Base-by-base conservation (phyloP, 2,329 filamentous ascomycete genomes). In the Dactylellina drechsleri region DNA sequence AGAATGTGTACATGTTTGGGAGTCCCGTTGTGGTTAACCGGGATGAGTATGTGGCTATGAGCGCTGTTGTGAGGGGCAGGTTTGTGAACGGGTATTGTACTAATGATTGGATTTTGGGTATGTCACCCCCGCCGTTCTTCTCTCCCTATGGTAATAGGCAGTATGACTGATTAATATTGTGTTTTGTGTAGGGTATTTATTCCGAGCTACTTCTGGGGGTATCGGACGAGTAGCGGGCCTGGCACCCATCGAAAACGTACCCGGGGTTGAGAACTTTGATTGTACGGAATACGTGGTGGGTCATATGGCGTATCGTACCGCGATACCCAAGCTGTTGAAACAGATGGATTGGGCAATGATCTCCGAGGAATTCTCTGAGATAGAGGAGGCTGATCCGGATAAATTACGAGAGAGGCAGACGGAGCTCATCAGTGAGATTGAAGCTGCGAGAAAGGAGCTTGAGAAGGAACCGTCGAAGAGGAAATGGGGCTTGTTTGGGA, bases 201-300 rank as follows among this genome's bases (percentile, higher is more conserved):
- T 99, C 86, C 91, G 95, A 13, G 87, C 97, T 49, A 99, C 95
- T 2, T 91, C 90, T 78, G 95, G 97, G 81, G 89, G 93, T 49
- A 86, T 91, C 47, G 93, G 93, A 2, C 87, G 97, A 43, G 93
- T 93, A 0, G 95, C 71, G 0, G 94, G 93, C 0, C 83, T 98
- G 0, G 91, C 97, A 80, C 85, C 88, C 7, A 87, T 93, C 13
- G 85, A 87, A 4, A 90, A 90, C 0, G 85, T 95, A 0, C 83
- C 86, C 62, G 87, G 87, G 40, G 82, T 87, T 82, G 90, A 92
- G 80, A 92, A 91, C 77, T 83, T 91, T 61, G 85, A 91, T 76
- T 86, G 89, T 28, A 89, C 87, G 75, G 85, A 88, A 66, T 84
- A 89, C 77, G 86, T 92, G 61, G 87, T 84, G 76, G 90, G 89